Evolutionary conservation across 177 flowering plant genomes (phyloP).

Genomic region (Vitis hybrid): DNA sequence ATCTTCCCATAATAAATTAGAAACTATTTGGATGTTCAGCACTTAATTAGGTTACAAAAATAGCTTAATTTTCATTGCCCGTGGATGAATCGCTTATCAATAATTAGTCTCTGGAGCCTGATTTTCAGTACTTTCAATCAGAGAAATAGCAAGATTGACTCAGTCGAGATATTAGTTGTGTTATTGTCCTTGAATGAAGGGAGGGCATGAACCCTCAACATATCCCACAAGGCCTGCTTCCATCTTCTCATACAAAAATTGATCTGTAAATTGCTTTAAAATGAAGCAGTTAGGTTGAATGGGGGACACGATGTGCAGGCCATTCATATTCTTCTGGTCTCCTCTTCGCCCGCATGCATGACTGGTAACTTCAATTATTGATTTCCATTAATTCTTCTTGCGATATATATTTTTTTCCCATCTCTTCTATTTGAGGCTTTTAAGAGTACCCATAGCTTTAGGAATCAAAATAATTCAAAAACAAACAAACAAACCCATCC

Average conservation of each 20-base stretch:
- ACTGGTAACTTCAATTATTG: no score
- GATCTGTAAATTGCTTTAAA: not conserved
- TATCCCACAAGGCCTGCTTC: slow-evolving; percentile 2
- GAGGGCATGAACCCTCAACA: not conserved
- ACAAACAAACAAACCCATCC: no score
- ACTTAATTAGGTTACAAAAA: no score
- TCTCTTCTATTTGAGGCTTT: no score
- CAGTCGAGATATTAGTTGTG: not conserved
- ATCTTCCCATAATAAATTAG: no score
- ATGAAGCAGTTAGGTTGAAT: slow-evolving; percentile 6
- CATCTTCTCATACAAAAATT: not conserved
- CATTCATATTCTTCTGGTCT: slow-evolving; percentile 6
- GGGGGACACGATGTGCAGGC: not conserved
- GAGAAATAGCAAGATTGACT: no score
- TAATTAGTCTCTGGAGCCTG: no score
- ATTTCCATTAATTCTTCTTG: no score
- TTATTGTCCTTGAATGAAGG: not conserved
- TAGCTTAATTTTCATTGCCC: no score
- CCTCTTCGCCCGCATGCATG: not conserved
- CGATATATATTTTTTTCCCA: not conserved
- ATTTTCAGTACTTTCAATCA: no score
- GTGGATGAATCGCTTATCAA: no score
- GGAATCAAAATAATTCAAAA: not conserved
- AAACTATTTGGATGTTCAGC: no score
- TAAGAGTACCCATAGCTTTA: not conserved